phyloP scores from a whole-genome alignment of 2,329 filamentous ascomycete species.

The Claviceps quebecensis region DNA sequence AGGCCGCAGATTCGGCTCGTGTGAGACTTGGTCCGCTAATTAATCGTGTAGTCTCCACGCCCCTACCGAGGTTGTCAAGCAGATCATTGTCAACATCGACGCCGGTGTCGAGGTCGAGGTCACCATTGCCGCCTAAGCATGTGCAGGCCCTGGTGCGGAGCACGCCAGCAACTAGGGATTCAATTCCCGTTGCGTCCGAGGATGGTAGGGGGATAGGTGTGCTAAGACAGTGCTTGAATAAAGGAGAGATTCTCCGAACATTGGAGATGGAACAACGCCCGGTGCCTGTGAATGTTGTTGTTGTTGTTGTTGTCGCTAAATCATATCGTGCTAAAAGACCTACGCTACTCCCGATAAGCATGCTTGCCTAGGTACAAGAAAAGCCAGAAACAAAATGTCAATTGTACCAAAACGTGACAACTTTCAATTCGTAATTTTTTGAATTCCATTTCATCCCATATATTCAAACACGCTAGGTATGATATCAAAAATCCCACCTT shows the following conservation, averaged over 20 bases:
- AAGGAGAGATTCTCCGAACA: neutral
- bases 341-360: too few species aligned
- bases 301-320: neutral
- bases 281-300: neutral
- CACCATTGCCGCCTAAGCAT: constrained; percentile 66
- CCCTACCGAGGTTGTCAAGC: constrained; percentile 94
- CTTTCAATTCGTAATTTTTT: neutral
- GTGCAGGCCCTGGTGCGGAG: neutral
- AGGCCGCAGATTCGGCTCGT: neutral
- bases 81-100: constrained; percentile 94
- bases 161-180: neutral
- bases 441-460: neutral
- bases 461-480: neutral
- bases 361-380: too few species aligned
- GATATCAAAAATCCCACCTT: constrained; percentile 53
- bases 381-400: too few species aligned
- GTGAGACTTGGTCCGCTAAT: neutral
- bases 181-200: neutral
- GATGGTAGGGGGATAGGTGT: neutral
- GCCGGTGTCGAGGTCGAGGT: constrained; percentile 88
- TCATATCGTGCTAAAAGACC: too few species aligned
- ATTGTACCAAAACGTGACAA: too few species aligned
- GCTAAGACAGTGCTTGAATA: constrained; percentile 4
- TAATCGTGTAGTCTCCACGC: constrained; percentile 59
- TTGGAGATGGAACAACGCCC: neutral